Conservation (phyloP, 352 stramenopile genomes). For the Phytophthora brassicae region DNA sequence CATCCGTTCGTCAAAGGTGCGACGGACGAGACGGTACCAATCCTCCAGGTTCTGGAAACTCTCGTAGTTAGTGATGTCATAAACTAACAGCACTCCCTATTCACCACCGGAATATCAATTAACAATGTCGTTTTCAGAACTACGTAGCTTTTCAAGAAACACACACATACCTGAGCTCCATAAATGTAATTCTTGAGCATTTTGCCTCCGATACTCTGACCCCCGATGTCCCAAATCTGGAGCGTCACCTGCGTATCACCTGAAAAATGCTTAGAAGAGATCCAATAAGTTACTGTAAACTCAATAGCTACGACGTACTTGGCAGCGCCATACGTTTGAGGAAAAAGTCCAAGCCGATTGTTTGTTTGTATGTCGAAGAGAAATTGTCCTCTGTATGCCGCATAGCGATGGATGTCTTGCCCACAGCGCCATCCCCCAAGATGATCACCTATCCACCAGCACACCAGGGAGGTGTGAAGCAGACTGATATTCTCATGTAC, state of each 20-base stretch:
- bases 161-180: constrained; percentile 83
- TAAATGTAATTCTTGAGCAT: constrained; percentile 94
- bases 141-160: too few relatives aligned
- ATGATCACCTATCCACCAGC: constrained; percentile 89
- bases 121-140: background rate
- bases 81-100: constrained; percentile 90
- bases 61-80: constrained; percentile 96
- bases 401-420: constrained; percentile 95
- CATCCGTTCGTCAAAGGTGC: constrained; percentile 86
- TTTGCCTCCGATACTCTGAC: constrained; percentile 87
- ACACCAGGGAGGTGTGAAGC: background rate
- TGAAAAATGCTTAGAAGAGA: constrained; percentile 24
- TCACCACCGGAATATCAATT: background rate
- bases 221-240: constrained; percentile 95
- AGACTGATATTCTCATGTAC: background rate
- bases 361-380: constrained; percentile 94
- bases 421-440: constrained; percentile 92
- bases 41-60: constrained; percentile 95
- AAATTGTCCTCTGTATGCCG: constrained; percentile 92
- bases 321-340: constrained; percentile 92
- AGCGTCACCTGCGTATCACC: constrained; percentile 90
- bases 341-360: constrained; percentile 95
- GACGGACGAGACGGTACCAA: constrained; percentile 91
- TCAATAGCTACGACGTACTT: constrained; percentile 34
- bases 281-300: too few relatives aligned